Evolutionary conservation across 1,284 basidiomycete species (phyloP), one percentile per base, ranked within the genome.

Genomic region (Bothia castanella): DNA sequence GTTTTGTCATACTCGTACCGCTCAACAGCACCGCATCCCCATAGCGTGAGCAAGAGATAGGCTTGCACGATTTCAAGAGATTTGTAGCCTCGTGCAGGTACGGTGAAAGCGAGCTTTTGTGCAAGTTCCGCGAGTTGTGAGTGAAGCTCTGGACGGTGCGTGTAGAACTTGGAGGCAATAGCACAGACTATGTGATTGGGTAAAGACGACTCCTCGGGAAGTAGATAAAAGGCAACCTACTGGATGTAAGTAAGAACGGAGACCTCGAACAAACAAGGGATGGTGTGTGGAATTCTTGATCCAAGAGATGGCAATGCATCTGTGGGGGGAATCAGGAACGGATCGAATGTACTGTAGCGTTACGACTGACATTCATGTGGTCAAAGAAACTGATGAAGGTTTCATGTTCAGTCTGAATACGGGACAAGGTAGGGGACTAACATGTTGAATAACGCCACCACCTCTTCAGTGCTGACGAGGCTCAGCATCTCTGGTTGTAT

Each of bases 1-100:
- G 95, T 98, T 61, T 90, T 86, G 71, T 99, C 96, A 63, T 97
- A 93, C 67, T 99, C 97, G 64, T 92, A 98, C 16, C 91, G 81
- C 69, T 94, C 91, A 32, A 92, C 91, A 5, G 92, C 91, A n/a
- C 92, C 91, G 57, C 87, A 84, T 2, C 91, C 91, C 87, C 89
- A 96, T 19, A 90, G 69, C 0, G 85, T 76, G 48, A 94, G 79
- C 19, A 96, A 75, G 31, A 92, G 74, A 68, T 95, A 96, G 0
- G 91, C 92, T 64, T 95, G 92, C 5, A 93, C 89, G 56, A 95
- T 92, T 71, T 99, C 97, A 40, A 97, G 87, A 21, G 89, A 93
- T 71, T 99, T 99, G 77, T 93, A 97, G 0, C 89, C 89, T 58
- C 79, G 75, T 52, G 83, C 89, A 42, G 79, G 90, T 10, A 95